These are phyloP conservation scores for Plantago coronopus DNA, from an alignment of 305 asterid genomes.

Conservation along the genomic window DNA sequence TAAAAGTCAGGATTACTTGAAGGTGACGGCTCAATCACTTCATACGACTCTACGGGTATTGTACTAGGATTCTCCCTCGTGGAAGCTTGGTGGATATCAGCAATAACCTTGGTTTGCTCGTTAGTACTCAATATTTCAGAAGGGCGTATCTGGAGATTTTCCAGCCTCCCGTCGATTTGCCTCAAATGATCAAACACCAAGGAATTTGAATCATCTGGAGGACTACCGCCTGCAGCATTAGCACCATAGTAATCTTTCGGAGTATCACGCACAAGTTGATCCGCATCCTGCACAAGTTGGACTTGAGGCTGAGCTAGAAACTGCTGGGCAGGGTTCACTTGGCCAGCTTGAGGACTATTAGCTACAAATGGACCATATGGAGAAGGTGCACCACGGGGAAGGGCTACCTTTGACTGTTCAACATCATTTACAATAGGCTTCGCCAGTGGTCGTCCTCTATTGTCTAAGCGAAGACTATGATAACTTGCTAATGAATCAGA, in stretches of 20 bases:
- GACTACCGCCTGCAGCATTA: constrained; percentile 38
- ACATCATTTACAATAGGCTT: constrained; percentile 36
- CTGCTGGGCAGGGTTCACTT: constrained; percentile 42
- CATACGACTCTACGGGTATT: constrained; percentile 35
- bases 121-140: constrained; percentile 37
- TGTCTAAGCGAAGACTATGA: constrained; percentile 61
- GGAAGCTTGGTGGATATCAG: constrained; percentile 30
- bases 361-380: constrained; percentile 44
- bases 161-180: constrained; percentile 60
- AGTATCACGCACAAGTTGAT: constrained; percentile 43
- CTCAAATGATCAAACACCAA: constrained; percentile 45
- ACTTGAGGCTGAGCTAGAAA: constrained; percentile 44
- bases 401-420: constrained; percentile 42
- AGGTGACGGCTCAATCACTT: constrained; percentile 34
- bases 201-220: constrained; percentile 43
- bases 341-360: constrained; percentile 42
- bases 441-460: constrained; percentile 46
- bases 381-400: constrained; percentile 47
- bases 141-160: constrained; percentile 49
- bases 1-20: constrained; percentile 31
- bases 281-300: constrained; percentile 53
- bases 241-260: constrained; percentile 43
- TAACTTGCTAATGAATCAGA: constrained; percentile 44
- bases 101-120: constrained; percentile 33
- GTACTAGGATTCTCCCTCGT: constrained; percentile 24